phyloP scores from a whole-genome alignment of 805 yeast species.

The Tetrapisispora iriomotensis region DNA sequence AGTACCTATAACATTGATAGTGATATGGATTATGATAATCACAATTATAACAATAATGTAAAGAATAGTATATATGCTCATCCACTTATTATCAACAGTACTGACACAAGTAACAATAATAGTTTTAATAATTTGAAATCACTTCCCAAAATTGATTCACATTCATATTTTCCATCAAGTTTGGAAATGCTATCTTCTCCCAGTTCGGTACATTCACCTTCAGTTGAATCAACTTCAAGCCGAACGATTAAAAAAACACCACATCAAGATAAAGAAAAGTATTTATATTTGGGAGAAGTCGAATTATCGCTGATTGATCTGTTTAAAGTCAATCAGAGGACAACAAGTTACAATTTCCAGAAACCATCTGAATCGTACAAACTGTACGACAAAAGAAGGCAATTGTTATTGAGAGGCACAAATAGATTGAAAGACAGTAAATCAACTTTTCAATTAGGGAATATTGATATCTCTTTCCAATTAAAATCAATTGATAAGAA shows the following conservation, averaged over 20 bases:
- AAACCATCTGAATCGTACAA: constrained; percentile 19
- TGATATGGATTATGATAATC: not conserved
- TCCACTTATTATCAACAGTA: too few species aligned
- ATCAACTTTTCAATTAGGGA: constrained; percentile 14
- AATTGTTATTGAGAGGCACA: not conserved
- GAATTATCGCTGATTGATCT: constrained; percentile 22
- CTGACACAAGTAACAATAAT: too few species aligned
- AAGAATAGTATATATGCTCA: too few species aligned
- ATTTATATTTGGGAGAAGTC: constrained; percentile 26
- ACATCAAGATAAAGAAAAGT: constrained; percentile 5
- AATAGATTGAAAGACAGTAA: constrained; percentile 1
- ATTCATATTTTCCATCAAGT: too few species aligned
- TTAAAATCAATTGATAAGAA: constrained; percentile 12
- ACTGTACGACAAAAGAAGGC: constrained; percentile 17
- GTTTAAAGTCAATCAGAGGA: constrained; percentile 14
- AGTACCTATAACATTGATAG: not conserved
- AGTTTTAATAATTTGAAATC: too few species aligned
- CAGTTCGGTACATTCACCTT: not conserved
- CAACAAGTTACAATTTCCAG: constrained; percentile 14
- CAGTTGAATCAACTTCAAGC: not conserved
- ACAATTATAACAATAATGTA: not conserved
- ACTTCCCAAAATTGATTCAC: too few species aligned
- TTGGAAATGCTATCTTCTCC: too few species aligned
- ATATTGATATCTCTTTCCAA: constrained; percentile 17
- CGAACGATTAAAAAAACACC: too few species aligned